These are phyloP conservation scores for Apiospora pterosperma DNA, from an alignment of 2,329 filamentous ascomycete species.

Conservation along the genomic window DNA sequence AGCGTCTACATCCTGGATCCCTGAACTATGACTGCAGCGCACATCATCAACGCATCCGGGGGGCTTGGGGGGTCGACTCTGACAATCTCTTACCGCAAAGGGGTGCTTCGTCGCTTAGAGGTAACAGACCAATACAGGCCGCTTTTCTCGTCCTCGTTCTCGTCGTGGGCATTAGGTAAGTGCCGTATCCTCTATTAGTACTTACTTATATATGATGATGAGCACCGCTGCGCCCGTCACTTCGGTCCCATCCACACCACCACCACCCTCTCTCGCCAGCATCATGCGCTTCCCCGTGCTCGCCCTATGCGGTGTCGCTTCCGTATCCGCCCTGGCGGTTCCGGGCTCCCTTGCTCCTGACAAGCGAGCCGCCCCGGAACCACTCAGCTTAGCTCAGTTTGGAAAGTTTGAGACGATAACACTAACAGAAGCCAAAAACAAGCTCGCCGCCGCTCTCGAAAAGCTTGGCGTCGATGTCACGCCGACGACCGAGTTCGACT, in stretches of 20 bases:
- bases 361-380: constrained; percentile 6
- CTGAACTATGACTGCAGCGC: neutral
- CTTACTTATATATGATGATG: neutral
- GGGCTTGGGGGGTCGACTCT: neutral
- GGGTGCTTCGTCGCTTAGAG: neutral
- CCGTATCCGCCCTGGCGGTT: constrained; percentile 1
- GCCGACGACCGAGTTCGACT: constrained; percentile 9
- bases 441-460: constrained; percentile 12
- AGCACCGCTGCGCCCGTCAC: neutral
- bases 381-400: constrained; percentile 22
- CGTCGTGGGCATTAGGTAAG: neutral
- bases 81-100: neutral
- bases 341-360: neutral
- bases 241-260: neutral
- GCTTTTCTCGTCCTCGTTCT: neutral
- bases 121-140: neutral
- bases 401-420: constrained; percentile 26
- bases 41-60: neutral
- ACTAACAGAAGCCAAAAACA: constrained; percentile 19
- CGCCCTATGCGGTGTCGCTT: neutral
- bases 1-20: neutral
- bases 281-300: constrained; percentile 3
- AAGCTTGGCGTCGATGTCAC: constrained; percentile 3
- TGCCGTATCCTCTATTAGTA: neutral
- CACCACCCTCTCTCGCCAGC: neutral